Percentiles rank a stretch among this genome's conserved stretches.
Evolutionary conservation across 2,329 filamentous ascomycete genomes (phyloP).

Genomic region (Scedosporium dehoogii): DNA sequence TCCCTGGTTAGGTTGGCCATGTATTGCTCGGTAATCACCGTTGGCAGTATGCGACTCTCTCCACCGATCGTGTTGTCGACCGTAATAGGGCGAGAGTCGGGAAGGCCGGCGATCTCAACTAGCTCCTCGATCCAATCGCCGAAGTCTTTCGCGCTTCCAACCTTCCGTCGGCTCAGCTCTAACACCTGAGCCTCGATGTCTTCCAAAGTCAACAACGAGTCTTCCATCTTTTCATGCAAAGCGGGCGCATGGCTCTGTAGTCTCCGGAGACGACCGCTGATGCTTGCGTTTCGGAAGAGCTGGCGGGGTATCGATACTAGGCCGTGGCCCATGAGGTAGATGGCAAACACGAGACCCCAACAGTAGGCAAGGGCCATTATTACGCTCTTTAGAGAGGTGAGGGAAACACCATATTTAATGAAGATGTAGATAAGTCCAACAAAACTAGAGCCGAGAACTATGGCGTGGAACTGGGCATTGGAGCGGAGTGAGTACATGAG

Average conservation of each 20-base stretch:
- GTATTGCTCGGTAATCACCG: constrained; percentile 86
- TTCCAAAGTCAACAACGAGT: constrained; percentile 70
- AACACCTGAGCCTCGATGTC: constrained; percentile 71
- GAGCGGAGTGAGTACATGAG: constrained; percentile 75
- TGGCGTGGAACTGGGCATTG: constrained; percentile 82
- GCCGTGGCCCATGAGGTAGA: constrained; percentile 96
- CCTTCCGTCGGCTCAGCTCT: constrained; percentile 72
- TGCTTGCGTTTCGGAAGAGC: constrained; percentile 69
- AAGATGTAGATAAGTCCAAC: constrained; percentile 77
- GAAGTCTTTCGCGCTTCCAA: constrained; percentile 63
- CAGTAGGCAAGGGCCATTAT: constrained; percentile 93
- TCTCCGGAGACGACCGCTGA: constrained; percentile 61
- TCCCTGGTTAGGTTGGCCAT: constrained; percentile 81
- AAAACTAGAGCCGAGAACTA: constrained; percentile 60
- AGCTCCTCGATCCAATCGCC: constrained; percentile 96
- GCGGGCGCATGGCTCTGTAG: constrained; percentile 72
- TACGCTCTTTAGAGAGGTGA: constrained; percentile 66
- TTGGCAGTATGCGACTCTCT: constrained; percentile 48
- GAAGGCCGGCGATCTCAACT: constrained; percentile 62
- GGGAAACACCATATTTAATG: constrained; percentile 62
- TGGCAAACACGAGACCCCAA: constrained; percentile 83
- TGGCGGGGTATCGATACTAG: constrained; percentile 81
- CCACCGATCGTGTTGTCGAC: constrained; percentile 25
- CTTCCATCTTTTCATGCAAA: constrained; percentile 78
- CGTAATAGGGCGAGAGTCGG: constrained; percentile 46